These are phyloP conservation scores for Xylariaceae sp. DNA, from an alignment of 2,329 filamentous ascomycete genomes.

Conservation along the genomic window DNA sequence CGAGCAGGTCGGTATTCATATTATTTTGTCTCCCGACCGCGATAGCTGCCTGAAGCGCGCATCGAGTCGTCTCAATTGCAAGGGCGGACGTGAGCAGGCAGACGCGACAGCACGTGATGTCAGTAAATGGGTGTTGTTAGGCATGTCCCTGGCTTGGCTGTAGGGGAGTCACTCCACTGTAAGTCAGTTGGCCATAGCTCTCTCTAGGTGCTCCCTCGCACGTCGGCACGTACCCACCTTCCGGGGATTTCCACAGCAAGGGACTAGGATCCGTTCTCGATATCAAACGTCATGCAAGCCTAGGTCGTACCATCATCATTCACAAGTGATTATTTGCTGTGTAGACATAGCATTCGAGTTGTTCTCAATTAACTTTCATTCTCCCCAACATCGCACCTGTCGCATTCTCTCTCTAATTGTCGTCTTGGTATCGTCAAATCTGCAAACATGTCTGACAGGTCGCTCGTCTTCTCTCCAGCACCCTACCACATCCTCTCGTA, in stretches of 20 bases:
- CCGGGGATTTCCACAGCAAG: no score
- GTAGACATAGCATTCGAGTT: no score
- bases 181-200: conserved; percentile 21
- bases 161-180: not conserved
- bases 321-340: no score
- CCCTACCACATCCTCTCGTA: conserved; percentile 78
- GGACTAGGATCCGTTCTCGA: not conserved
- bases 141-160: no score
- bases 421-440: not conserved
- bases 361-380: no score
- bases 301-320: conserved; percentile 1
- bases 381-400: no score
- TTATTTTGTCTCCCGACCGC: conserved; percentile 3
- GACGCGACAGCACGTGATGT: conserved; percentile 28
- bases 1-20: conserved; percentile 1
- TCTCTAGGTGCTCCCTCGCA: not conserved
- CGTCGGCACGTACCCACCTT: no score
- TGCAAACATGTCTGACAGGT: conserved; percentile 43
- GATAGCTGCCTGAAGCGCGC: conserved; percentile 21
- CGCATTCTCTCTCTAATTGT: no score
- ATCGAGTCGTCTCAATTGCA: conserved; percentile 8
- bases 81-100: conserved; percentile 17
- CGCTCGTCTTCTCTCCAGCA: conserved; percentile 60
- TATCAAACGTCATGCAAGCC: conserved; percentile 15
- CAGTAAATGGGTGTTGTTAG: not conserved